Evolutionary conservation across 1,284 basidiomycete species (phyloP).

Genomic region (Phylloboletellus chloephorus): DNA sequence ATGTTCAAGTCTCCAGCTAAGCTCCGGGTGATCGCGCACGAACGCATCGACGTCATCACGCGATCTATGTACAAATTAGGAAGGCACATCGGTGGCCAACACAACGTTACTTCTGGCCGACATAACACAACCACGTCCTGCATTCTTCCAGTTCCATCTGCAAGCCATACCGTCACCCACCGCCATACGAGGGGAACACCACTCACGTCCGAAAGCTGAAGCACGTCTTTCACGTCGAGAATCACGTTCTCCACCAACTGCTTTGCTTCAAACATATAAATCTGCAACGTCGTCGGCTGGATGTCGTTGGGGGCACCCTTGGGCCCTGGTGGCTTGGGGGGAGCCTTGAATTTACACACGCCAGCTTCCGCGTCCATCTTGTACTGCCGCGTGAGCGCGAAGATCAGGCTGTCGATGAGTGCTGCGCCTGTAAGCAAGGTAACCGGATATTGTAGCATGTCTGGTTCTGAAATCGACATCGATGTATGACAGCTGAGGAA

Average conservation of each 20-base stretch:
- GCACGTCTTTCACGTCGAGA: constrained; percentile 40
- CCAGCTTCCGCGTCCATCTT: constrained; percentile 30
- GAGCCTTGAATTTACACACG: constrained; percentile 8
- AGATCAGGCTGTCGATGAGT: constrained; percentile 40
- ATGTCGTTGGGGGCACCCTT: not conserved
- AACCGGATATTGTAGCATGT: constrained; percentile 46
- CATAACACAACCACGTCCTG: constrained; percentile 18
- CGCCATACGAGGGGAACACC: not conserved
- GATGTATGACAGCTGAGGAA: not conserved
- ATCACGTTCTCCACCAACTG: constrained; percentile 37
- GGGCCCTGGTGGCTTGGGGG: not conserved
- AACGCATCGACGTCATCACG: constrained; percentile 13
- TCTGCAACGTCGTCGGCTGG: constrained; percentile 16
- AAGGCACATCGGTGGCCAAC: not conserved
- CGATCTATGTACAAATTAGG: constrained; percentile 14
- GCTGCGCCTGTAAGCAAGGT: constrained; percentile 48
- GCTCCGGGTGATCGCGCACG: too few species aligned
- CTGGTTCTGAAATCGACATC: constrained; percentile 36
- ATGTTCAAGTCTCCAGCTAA: not conserved
- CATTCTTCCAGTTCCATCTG: constrained; percentile 28
- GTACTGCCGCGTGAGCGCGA: constrained; percentile 35
- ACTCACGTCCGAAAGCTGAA: constrained; percentile 42
- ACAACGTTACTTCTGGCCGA: constrained; percentile 7
- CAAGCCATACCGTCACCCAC: constrained; percentile 4
- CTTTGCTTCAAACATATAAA: constrained; percentile 29